These are phyloP conservation scores for Pinus tabuliformis DNA, from an alignment of 75 land plant genomes.

Conservation along the genomic window DNA sequence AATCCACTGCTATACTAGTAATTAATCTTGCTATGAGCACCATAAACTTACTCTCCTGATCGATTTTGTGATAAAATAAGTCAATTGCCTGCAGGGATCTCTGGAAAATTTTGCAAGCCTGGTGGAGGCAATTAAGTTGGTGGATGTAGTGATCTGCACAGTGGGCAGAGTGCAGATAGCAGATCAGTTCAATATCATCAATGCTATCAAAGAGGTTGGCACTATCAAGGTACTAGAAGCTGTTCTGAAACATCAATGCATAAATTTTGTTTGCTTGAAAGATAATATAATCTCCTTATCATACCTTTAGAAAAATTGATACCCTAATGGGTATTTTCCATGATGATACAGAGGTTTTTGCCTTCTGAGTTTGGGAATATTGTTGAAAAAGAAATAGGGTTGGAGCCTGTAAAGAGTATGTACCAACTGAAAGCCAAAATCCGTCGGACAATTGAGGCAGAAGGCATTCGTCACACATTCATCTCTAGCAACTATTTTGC, in stretches of 20 bases:
- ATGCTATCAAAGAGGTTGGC: constrained; percentile 44
- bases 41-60: too few species aligned
- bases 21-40: too few species aligned
- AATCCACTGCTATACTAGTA: too few species aligned
- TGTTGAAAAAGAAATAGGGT: too few species aligned
- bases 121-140: constrained; percentile 35
- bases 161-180: constrained; percentile 17
- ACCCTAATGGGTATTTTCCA: too few species aligned
- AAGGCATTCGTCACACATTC: too few species aligned
- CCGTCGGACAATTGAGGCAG: too few species aligned
- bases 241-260: neutral
- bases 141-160: constrained; percentile 45
- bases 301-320: neutral
- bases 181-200: constrained; percentile 36
- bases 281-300: neutral
- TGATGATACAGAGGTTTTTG: constrained; percentile 27
- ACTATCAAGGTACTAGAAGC: constrained; percentile 14
- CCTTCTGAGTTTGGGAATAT: constrained; percentile 55
- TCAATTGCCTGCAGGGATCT: too few species aligned
- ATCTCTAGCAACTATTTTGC: too few species aligned
- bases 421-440: too few species aligned
- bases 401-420: too few species aligned
- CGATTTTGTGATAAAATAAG: too few species aligned
- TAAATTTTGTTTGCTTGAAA: neutral
- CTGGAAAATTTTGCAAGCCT: neutral